These are phyloP conservation scores for Leptographium wingfieldii DNA, from an alignment of 2,329 filamentous ascomycete species.

Conservation along the genomic window DNA sequence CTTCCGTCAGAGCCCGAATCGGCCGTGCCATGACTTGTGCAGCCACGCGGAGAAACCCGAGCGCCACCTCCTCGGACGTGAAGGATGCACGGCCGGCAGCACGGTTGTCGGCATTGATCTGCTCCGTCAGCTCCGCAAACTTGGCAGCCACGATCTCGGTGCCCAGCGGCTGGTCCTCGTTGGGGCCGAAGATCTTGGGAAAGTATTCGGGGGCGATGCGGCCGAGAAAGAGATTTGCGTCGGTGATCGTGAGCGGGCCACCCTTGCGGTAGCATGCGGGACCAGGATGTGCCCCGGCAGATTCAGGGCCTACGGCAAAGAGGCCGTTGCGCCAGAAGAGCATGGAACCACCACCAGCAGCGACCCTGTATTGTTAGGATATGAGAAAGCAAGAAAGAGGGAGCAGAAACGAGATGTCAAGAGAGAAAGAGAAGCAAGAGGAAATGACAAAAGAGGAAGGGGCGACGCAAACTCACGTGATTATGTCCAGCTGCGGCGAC, in stretches of 20 bases:
- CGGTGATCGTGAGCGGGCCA: conserved; percentile 53
- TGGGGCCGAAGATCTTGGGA: conserved; percentile 54
- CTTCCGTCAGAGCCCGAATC: conserved; percentile 59
- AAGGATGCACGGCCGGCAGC: not conserved
- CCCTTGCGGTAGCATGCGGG: conserved; percentile 55
- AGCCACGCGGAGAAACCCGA: conserved; percentile 55
- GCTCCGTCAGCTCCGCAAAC: conserved; percentile 68
- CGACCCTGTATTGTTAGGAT: conserved; percentile 68
- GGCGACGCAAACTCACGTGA: not conserved
- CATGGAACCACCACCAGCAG: conserved; percentile 61
- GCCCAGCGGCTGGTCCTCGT: conserved; percentile 41
- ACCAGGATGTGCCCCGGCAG: conserved; percentile 51
- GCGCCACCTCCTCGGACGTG: conserved; percentile 27
- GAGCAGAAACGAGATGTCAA: not conserved
- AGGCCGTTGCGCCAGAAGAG: conserved; percentile 57
- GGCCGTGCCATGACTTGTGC: conserved; percentile 60
- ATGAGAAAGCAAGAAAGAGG: not conserved
- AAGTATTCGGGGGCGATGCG: conserved; percentile 44
- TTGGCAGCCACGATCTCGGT: conserved; percentile 70
- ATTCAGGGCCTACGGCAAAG: conserved; percentile 56
- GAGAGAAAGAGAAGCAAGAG: not conserved
- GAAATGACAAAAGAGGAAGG: not conserved
- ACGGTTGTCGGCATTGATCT: conserved; percentile 54
- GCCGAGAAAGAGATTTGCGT: conserved; percentile 53
- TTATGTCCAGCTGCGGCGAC: not conserved